These are phyloP conservation scores for Leccinum subgranulosum DNA, from an alignment of 768 basidiomycete species.

Conservation along the genomic window DNA sequence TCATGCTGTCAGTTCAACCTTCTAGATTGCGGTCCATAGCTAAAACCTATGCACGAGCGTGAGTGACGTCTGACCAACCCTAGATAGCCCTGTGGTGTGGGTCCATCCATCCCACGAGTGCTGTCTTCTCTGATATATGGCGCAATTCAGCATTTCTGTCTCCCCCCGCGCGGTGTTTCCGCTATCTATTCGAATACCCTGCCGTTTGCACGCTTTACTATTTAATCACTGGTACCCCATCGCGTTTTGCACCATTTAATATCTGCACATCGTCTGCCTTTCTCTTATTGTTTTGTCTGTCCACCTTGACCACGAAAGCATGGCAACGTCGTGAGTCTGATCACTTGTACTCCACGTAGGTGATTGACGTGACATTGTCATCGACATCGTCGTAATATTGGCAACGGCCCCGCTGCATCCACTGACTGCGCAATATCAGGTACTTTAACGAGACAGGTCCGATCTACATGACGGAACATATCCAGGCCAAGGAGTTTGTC, in stretches of 20 bases:
- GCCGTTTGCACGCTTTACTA: neutral
- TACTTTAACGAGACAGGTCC: constrained; percentile 10
- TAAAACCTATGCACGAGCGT: neutral
- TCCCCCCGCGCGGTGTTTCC: neutral
- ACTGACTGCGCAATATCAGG: neutral
- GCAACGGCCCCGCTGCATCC: too few relatives aligned
- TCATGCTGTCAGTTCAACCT: neutral
- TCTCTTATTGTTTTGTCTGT: neutral
- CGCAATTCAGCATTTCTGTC: neutral
- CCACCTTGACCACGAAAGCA: neutral
- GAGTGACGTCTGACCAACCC: neutral
- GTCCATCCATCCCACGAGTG: neutral
- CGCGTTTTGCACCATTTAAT: neutral
- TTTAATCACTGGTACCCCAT: neutral
- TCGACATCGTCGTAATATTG: too few relatives aligned
- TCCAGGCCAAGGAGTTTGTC: constrained; percentile 5
- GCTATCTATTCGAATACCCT: neutral
- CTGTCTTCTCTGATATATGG: neutral
- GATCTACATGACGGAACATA: constrained; percentile 1
- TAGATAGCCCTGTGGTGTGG: neutral
- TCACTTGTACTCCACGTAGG: neutral
- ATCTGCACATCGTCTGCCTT: neutral
- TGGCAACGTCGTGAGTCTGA: neutral
- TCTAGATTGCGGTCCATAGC: neutral
- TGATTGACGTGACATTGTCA: neutral